phyloP scores from a whole-genome alignment of 2,329 filamentous ascomycete genomes.

The Fusarium sp. region DNA sequence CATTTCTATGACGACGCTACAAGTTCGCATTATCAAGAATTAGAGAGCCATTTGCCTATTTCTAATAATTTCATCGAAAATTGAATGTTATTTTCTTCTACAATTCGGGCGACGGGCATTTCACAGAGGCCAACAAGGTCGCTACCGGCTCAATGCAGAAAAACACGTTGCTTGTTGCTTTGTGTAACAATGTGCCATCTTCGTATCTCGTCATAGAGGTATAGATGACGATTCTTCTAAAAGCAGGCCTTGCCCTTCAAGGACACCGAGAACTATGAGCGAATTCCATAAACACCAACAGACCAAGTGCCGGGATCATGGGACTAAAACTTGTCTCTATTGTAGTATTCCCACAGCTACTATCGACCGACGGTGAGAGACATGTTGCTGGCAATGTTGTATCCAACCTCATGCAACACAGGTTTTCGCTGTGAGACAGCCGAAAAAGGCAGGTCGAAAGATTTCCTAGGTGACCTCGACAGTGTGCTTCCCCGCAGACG shows the following conservation, averaged over 20 bases:
- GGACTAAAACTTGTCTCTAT: background rate
- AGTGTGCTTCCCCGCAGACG: background rate
- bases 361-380: background rate
- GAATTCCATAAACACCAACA: background rate
- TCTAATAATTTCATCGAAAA: background rate
- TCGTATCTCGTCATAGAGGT: background rate
- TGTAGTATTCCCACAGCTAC: background rate
- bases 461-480: background rate
- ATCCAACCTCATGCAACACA: background rate
- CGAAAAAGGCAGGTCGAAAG: background rate
- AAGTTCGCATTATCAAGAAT: background rate
- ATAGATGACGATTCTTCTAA: background rate
- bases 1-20: background rate
- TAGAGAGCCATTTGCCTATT: background rate
- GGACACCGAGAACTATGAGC: background rate
- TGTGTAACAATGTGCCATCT: background rate
- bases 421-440: background rate
- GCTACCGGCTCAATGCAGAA: background rate
- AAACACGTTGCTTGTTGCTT: background rate
- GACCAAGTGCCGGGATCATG: background rate
- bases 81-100: background rate
- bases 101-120: background rate
- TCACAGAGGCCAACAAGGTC: background rate
- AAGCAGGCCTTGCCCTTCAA: background rate
- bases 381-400: background rate